Base-by-base conservation (phyloP, 352 stramenopile genomes). In the Phytophthora pini region DNA sequence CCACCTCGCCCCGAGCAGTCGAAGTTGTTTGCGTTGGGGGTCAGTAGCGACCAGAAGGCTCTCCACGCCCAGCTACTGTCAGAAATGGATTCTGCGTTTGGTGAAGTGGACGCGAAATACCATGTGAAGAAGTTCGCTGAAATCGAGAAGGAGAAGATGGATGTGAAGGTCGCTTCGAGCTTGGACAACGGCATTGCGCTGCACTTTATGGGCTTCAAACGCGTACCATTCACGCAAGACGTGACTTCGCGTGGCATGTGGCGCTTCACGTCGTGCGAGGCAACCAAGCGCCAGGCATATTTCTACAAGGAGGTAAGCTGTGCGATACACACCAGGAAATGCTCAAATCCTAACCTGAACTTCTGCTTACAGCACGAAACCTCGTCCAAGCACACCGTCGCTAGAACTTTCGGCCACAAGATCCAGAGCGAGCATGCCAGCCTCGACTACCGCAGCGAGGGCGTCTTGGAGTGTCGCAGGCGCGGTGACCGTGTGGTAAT, bases 401-500 rank as follows among this genome's bases (percentile, higher is more conserved):
- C 57, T 0, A 47, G 61, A 31, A 70, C 56, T 4, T 81, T 79
- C 57, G 69, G 70, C 17, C 48, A 72, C 26, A 77, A 84, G 45
- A 59, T 81, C 40, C 56, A 84, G 27, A 75, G 61, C 20, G 70
- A 74, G 1, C 24, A 58, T 40, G 66, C 50, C 17, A 74, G 50
- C 13, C 62, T 72, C 22, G 66, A 78, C 54, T 84, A 84, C 29
- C 68, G 70, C 22, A 66, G 68, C 22, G 80, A 84, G 41, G 63
- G 76, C 24, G 61, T 84, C 0, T 29, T 74, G 5, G 60, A 73
- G n/a, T 70, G 70, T 54, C 72, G 73, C 34, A 68, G 61, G 8
- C 66, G 76, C n/a, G 48, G 45, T 5, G 65, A 84, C 0, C 77
- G 78, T 22, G 61, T 84, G n/a, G 56, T 89, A 26, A 71, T 89